Evolutionary conservation across 495 filamentous ascomycete genomes (phyloP), one percentile per base, ranked within the genome.

Genomic region (Trichodelitschia bisporula): DNA sequence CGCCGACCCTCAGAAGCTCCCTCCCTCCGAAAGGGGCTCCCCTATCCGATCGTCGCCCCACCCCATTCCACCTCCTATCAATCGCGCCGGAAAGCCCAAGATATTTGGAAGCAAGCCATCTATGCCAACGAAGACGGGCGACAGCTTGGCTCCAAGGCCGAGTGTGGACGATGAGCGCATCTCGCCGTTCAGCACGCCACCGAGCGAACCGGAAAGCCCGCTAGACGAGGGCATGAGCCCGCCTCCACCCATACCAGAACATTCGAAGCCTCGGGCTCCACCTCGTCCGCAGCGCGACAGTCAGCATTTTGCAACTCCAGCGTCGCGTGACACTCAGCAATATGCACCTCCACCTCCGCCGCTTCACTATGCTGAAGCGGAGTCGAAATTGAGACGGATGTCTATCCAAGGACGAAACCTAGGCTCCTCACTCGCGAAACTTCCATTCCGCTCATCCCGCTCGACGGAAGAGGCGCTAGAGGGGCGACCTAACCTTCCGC

Each of bases 131-230:
- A n/a, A n/a, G n/a, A n/a, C n/a, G n/a, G n/a, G n/a, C n/a, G n/a
- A n/a, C n/a, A n/a, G n/a, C n/a, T n/a, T n/a, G n/a, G n/a, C n/a
- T n/a, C n/a, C n/a, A n/a, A n/a, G n/a, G n/a, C n/a, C n/a, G n/a
- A n/a, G n/a, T n/a, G n/a, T n/a, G n/a, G n/a, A n/a, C n/a, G n/a
- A n/a, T n/a, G 61, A 64, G n/a, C 53, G 54, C 19, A 54, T 74
- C 0, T 93, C 86, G 4, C 84, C 86, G 0, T 93, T 97, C 43
- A 83, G 58, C 47, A 92, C 82, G 18, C 84, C 83, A 8, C 82
- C 84, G 10, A 72, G 68, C 33, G 89, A 72, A 39, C 66, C 68
- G 10, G 72, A 66, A 31, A 75, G 64, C 30, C 35, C 40, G 29
- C 48, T 57, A 4, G 57, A 58, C n/a, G 18, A 27, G 5, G 36